phyloP scores from a whole-genome alignment of 2,329 filamentous ascomycete species.

The Stylonectria norvegica region DNA sequence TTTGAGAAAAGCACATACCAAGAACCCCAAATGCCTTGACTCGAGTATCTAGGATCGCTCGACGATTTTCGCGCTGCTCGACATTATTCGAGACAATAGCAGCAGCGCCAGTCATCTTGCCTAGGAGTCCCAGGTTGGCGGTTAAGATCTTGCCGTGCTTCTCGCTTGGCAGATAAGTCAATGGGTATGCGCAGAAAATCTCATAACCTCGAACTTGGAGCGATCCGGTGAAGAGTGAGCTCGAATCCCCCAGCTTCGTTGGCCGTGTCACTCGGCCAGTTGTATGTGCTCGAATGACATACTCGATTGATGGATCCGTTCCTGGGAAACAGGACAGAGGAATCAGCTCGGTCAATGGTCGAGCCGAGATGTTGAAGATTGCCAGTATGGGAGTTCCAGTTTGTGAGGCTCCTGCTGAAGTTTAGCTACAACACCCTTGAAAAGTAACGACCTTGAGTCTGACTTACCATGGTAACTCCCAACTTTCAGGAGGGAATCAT shows the following conservation, averaged over 20 bases:
- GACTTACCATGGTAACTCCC: conserved; percentile 70
- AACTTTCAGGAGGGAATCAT: conserved; percentile 70
- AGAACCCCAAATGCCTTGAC: conserved; percentile 77
- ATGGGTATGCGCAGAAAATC: conserved; percentile 71
- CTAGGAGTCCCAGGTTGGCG: conserved; percentile 72
- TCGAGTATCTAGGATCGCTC: conserved; percentile 62
- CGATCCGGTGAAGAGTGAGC: conserved; percentile 57
- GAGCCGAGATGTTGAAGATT: conserved; percentile 74
- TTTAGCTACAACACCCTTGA: conserved; percentile 4
- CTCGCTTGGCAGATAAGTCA: conserved; percentile 53
- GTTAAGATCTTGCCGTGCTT: conserved; percentile 44
- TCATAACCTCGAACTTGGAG: conserved; percentile 70
- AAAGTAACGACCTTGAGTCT: no score
- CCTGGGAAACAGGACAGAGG: conserved; percentile 72
- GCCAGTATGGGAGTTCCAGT: conserved; percentile 76
- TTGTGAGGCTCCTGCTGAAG: conserved; percentile 41
- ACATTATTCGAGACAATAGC: conserved; percentile 65
- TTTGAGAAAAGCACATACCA: conserved; percentile 44
- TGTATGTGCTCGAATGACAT: conserved; percentile 70
- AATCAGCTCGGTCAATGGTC: conserved; percentile 64
- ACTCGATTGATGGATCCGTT: conserved; percentile 52
- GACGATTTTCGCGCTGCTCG: conserved; percentile 51
- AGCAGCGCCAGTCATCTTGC: conserved; percentile 86
- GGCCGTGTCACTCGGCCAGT: conserved; percentile 60
- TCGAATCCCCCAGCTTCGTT: conserved; percentile 40